These are phyloP conservation scores for Podospora pseudocomata DNA, from an alignment of 495 filamentous ascomycete genomes.

Conservation along the genomic window DNA sequence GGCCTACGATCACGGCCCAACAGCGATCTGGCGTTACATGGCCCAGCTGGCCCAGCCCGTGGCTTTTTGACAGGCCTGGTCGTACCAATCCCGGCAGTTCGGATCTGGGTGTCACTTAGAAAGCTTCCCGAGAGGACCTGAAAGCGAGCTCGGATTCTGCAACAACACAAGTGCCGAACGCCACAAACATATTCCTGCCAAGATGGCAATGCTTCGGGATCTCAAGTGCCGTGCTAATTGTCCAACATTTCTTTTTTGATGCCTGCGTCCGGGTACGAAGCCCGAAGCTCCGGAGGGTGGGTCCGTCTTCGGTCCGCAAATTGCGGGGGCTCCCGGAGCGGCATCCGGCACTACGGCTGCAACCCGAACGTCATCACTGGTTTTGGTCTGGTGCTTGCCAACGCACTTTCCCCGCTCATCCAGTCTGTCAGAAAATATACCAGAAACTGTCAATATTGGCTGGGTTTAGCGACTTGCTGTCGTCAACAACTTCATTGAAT, in stretches of 20 bases:
- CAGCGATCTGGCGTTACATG: neutral
- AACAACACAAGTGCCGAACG: neutral
- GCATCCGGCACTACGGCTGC: neutral
- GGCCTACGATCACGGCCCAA: conserved; percentile 1
- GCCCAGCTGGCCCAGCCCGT: neutral
- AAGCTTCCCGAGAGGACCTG: neutral
- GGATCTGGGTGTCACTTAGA: neutral
- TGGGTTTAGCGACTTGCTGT: neutral
- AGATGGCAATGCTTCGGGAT: neutral
- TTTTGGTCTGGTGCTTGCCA: neutral
- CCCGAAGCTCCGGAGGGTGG: neutral
- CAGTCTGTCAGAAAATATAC: neutral
- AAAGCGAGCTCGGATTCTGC: neutral
- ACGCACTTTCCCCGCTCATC: neutral
- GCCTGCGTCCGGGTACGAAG: neutral
- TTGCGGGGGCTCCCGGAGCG: neutral
- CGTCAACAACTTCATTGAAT: too few species aligned
- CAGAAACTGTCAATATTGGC: neutral
- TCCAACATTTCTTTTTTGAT: neutral
- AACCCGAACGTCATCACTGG: neutral
- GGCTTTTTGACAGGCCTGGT: neutral
- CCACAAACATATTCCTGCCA: neutral
- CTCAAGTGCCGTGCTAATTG: neutral
- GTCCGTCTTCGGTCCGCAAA: neutral
- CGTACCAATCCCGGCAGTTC: conserved; percentile 5